Percentiles rank a stretch among this genome's conserved stretches.
phyloP scores from a whole-genome alignment of 169 alveolate genomes.

The Plasmodium sp. region DNA sequence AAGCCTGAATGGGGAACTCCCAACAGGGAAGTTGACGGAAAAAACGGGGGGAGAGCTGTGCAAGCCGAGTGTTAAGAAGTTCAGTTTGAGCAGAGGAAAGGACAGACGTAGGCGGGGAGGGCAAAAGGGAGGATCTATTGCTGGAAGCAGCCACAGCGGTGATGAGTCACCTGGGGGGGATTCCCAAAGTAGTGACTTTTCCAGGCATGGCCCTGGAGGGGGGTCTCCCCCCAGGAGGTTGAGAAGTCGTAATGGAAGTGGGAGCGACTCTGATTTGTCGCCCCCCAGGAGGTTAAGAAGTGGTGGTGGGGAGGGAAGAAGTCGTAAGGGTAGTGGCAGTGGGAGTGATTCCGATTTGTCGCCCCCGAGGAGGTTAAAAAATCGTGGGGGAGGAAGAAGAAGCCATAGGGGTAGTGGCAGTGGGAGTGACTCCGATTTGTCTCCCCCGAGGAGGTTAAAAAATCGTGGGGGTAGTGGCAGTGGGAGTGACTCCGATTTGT shows the following conservation, averaged over 20 bases:
- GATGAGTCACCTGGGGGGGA: neutral
- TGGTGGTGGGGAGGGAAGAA: neutral
- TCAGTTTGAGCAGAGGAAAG: neutral
- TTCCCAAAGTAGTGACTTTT: neutral
- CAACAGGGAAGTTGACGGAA: neutral
- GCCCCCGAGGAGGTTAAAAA: neutral
- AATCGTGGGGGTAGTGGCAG: neutral
- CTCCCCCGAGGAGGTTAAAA: neutral
- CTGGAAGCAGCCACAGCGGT: neutral
- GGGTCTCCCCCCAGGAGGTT: neutral
- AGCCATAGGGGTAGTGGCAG: neutral
- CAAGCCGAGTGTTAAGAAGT: neutral
- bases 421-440: neutral
- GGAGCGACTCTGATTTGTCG: neutral
- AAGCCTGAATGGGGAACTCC: neutral
- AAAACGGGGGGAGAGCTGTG: neutral
- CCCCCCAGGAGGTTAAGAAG: neutral
- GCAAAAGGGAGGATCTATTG: neutral
- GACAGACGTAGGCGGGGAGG: neutral
- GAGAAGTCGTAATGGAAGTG: neutral
- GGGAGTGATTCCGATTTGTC: neutral
- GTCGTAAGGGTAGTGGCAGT: neutral
- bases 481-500: neutral
- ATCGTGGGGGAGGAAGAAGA: neutral
- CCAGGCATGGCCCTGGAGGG: neutral